Percentiles rank a stretch among this genome's conserved stretches.
phyloP scores from a whole-genome alignment of 306 rosid genomes.

The Quercus agrifolia region DNA sequence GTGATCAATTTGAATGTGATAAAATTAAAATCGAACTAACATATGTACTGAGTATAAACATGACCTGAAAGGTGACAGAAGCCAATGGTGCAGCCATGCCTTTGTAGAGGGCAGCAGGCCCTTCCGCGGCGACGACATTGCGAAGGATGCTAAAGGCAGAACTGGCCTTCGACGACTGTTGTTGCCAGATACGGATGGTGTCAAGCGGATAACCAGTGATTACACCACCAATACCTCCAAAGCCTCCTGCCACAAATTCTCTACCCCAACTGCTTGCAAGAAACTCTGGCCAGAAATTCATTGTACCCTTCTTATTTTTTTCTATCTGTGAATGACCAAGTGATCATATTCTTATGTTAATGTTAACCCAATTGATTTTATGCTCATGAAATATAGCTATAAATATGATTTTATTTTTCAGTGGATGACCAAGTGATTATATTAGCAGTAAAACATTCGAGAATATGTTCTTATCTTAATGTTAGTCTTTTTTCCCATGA shows the following conservation, averaged over 20 bases:
- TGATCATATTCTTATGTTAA: too few relatives aligned
- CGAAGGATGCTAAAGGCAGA: constrained; percentile 59
- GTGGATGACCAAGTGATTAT: too few relatives aligned
- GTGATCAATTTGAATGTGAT: background rate
- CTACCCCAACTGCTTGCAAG: constrained; percentile 73
- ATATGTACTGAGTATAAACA: background rate
- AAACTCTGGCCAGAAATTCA: constrained; percentile 86
- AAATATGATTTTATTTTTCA: too few relatives aligned
- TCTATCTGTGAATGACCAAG: too few relatives aligned
- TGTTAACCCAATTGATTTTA: too few relatives aligned
- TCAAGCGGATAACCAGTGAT: constrained; percentile 83
- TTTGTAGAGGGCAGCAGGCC: constrained; percentile 67
- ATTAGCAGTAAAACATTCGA: too few relatives aligned
- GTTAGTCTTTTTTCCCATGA: too few relatives aligned
- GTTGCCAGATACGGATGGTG: constrained; percentile 65
- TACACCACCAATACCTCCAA: constrained; percentile 84
- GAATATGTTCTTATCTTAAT: too few relatives aligned
- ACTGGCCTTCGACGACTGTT: constrained; percentile 36
- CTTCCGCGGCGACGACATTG: constrained; percentile 48
- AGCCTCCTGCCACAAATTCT: constrained; percentile 91
- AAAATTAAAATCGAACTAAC: too few relatives aligned
- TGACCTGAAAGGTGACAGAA: constrained; percentile 84
- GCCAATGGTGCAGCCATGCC: constrained; percentile 91
- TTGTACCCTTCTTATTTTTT: constrained; percentile 8
- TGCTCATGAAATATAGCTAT: too few relatives aligned